phyloP scores from a whole-genome alignment of 2,329 filamentous ascomycete species.

The Dothideomycetes sp. region DNA sequence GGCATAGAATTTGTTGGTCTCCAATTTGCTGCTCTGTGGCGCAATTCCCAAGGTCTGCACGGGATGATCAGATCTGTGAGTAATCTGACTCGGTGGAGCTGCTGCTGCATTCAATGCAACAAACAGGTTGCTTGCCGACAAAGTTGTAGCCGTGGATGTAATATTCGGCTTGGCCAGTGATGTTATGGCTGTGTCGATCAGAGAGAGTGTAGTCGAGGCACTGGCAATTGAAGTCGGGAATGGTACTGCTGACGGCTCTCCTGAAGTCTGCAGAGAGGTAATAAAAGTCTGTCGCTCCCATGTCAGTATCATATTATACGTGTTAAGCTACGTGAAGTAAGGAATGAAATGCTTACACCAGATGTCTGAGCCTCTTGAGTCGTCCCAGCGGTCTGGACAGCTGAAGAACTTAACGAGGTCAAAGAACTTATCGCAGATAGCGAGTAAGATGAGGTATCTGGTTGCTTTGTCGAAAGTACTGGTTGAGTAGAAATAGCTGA shows the following conservation, averaged over 20 bases:
- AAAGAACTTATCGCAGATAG: conserved; percentile 17
- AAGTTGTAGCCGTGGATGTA: conserved; percentile 18
- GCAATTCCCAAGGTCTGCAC: conserved; percentile 32
- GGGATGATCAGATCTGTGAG: conserved; percentile 32
- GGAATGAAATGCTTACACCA: conserved; percentile 9
- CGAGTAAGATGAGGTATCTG: conserved; percentile 2
- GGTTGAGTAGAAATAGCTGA: background rate
- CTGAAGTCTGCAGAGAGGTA: conserved; percentile 21
- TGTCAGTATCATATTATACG: too few relatives aligned
- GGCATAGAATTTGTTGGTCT: conserved; percentile 63
- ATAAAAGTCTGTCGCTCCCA: conserved; percentile 12
- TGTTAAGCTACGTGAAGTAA: too few relatives aligned
- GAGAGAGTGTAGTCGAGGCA: conserved; percentile 21
- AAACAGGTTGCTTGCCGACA: conserved; percentile 29
- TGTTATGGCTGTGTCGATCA: conserved; percentile 23
- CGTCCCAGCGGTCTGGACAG: conserved; percentile 22
- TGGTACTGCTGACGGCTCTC: conserved; percentile 21
- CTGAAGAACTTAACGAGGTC: conserved; percentile 22
- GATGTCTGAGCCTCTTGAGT: conserved; percentile 12
- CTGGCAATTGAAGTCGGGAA: conserved; percentile 22
- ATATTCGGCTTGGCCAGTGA: conserved; percentile 19
- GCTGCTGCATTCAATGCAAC: conserved; percentile 32
- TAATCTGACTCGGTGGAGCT: conserved; percentile 33
- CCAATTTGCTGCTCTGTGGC: conserved; percentile 38
- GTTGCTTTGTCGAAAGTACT: conserved; percentile 4